phyloP scores from a whole-genome alignment of 2,329 filamentous ascomycete genomes.

The Monosporascus sp. region DNA sequence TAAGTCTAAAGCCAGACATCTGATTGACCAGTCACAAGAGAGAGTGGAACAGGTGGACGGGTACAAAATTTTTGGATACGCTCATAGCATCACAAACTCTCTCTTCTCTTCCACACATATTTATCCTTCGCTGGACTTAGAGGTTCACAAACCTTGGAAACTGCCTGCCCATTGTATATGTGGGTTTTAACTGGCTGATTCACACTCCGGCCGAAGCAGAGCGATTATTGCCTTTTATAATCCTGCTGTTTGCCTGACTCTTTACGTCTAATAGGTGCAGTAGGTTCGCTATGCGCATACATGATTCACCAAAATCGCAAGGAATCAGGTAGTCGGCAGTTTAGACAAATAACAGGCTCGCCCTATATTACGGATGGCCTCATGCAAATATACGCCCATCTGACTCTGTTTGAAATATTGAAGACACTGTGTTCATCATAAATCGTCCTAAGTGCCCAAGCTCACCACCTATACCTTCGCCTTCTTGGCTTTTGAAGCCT shows the following conservation, averaged over 20 bases:
- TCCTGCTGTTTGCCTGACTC: constrained; percentile 44
- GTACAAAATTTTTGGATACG: too few species aligned
- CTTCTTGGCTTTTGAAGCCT: constrained; percentile 33
- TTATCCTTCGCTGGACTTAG: constrained; percentile 36
- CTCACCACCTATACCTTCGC: constrained; percentile 29
- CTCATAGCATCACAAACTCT: not conserved
- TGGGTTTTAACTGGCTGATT: constrained; percentile 33
- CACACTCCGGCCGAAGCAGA: constrained; percentile 49
- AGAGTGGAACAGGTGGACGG: too few species aligned
- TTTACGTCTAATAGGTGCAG: constrained; percentile 35
- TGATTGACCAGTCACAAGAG: too few species aligned
- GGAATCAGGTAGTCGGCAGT: not conserved
- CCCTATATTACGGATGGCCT: not conserved
- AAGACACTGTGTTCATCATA: not conserved
- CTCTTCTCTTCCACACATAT: constrained; percentile 37
- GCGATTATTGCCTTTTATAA: constrained; percentile 51
- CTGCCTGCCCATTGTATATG: constrained; percentile 28
- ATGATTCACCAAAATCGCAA: constrained; percentile 24
- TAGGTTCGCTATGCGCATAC: constrained; percentile 61
- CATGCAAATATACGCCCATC: not conserved
- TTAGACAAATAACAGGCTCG: not conserved
- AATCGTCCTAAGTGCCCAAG: not conserved
- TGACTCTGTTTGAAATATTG: not conserved
- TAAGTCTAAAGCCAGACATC: too few species aligned
- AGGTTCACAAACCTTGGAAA: constrained; percentile 23